A percentile compares a stretch with the other conserved stretches of the same genome.
These are phyloP conservation scores for Piromyces finnis DNA, from an alignment of 192 early-diverging fungal genomes.

Conservation along the genomic window DNA sequence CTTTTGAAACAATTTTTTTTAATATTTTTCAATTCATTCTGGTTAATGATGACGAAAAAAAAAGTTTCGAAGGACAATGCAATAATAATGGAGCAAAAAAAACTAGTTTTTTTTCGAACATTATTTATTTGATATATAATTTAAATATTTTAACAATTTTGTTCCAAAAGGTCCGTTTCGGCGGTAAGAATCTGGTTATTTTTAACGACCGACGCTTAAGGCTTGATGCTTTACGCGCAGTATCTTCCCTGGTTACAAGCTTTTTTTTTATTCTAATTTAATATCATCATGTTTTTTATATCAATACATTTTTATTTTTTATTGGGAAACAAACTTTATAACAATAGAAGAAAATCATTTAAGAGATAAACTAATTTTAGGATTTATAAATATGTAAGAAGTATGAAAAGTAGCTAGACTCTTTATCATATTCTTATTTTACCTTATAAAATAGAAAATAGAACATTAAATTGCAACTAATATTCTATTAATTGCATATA, in stretches of 20 bases:
- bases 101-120: too few relatives aligned
- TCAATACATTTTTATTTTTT: not conserved
- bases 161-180: not conserved
- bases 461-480: too few relatives aligned
- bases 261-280: not conserved
- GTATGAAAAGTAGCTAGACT: too few relatives aligned
- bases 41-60: not conserved
- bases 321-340: too few relatives aligned
- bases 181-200: not conserved
- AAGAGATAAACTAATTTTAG: too few relatives aligned
- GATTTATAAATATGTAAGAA: too few relatives aligned
- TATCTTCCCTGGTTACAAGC: not conserved
- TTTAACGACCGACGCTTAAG: not conserved
- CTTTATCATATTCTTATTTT: too few relatives aligned
- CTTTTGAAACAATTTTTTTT: not conserved
- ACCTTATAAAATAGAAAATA: too few relatives aligned
- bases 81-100: too few relatives aligned
- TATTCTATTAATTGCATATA: too few relatives aligned
- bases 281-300: not conserved
- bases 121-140: too few relatives aligned
- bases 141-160: not conserved
- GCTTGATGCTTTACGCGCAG: not conserved
- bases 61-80: not conserved
- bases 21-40: not conserved
- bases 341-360: too few relatives aligned